Base-by-base conservation (phyloP, 345 rosid species). In the Pelargonium nanum region DNA sequence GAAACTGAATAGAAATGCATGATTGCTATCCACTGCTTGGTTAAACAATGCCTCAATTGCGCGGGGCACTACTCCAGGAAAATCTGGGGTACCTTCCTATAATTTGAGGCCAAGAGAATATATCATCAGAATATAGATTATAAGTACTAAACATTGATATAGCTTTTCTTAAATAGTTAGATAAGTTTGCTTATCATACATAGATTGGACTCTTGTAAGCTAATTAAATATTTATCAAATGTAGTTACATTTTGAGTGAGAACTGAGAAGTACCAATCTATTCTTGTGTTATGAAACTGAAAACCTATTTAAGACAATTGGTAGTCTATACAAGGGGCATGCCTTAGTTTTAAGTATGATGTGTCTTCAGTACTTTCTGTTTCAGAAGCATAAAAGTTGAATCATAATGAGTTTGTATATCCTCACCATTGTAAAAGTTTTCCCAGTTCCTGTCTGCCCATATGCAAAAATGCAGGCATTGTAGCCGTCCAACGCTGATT, bases 381-480 rank as follows among this genome's bases (percentile, higher is more conserved):
- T 34, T 26, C 48, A 4, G 10, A 23, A 45, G 19, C 19, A 24
- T 48, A 20, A 19, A 0, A 9, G 0, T 1, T 0, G 19, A 17
- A 19, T 0, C 1, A 12, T 45, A 48, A 45, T 0, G 25, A 13
- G 15, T 50, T 60, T 45, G 4, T 53, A 16, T 19, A 9, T 67
- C 21, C 72, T 82, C 63, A 89, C 89, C 96, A 86, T 89, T 44
- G 93, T 79, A 71, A 72, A 84, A 50, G 88, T 88, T 60, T 88
- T 88, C n/a, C 96, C 93, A 0, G 93, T 82, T 70, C 88, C 93
- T 0, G 96, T 88, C 79, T 88, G 96, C 50, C 96, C 93, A 21
- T 84, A 82, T 0, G 96, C 93, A 26, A 88, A 84, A 70, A 88
- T 78, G 68, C 96, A 84, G 24, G 93, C 96, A 66, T 88, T 88